phyloP scores from a whole-genome alignment of 495 filamentous ascomycete genomes.

The Aspergillus conjunctus region DNA sequence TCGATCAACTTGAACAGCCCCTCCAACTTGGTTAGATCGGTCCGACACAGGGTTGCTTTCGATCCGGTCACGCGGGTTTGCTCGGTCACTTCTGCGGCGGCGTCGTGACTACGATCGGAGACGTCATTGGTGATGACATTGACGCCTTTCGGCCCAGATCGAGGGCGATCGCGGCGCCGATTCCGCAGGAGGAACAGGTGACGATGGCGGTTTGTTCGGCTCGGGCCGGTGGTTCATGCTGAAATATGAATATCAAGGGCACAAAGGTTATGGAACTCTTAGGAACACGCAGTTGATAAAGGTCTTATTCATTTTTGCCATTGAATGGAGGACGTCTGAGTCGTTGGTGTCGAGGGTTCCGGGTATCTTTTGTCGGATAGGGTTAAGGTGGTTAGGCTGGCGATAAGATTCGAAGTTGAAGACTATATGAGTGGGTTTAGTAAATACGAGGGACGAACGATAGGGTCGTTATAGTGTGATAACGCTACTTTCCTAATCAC shows the following conservation, averaged over 20 bases:
- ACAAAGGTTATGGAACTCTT: no score
- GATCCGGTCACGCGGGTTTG: constrained; percentile 45
- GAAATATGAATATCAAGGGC: background rate
- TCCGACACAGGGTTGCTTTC: constrained; percentile 49
- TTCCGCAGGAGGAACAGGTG: constrained; percentile 15
- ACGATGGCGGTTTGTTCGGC: constrained; percentile 9
- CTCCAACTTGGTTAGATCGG: constrained; percentile 45
- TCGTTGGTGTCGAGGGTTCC: no score
- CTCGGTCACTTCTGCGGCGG: constrained; percentile 47
- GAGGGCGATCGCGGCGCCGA: constrained; percentile 36
- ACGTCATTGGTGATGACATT: constrained; percentile 39
- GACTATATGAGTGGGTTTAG: background rate
- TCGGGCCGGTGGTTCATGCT: background rate
- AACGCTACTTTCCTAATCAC: no score
- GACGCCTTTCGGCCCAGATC: constrained; percentile 42
- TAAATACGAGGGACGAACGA: no score
- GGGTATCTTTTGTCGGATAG: constrained; percentile 3
- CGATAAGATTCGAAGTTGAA: background rate
- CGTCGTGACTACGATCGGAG: constrained; percentile 36
- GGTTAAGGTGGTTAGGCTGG: background rate
- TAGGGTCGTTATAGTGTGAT: no score
- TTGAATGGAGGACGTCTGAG: background rate
- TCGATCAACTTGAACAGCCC: constrained; percentile 46
- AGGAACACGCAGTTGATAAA: background rate
- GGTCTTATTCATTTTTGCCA: background rate